A percentile compares a stretch with the other conserved stretches of the same genome.
Evolutionary conservation across 495 filamentous ascomycete genomes (phyloP).

Genomic region (Immersiella caudata): DNA sequence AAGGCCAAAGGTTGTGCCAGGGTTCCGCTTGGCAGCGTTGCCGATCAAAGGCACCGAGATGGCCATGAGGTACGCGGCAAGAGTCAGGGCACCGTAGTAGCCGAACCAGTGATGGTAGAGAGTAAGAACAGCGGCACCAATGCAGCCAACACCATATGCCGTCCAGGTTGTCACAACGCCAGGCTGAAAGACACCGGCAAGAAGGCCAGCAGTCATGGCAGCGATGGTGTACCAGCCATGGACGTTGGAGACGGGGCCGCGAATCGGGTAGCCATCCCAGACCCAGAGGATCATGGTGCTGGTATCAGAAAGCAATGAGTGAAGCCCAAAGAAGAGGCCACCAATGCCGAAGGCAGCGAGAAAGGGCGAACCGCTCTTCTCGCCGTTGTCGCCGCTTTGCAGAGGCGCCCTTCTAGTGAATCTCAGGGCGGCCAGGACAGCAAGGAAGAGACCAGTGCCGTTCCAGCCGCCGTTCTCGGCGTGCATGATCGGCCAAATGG

Average conservation of each 20-base stretch:
- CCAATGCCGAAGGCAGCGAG: conserved; percentile 77
- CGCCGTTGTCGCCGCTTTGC: conserved; percentile 49
- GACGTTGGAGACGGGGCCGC: conserved; percentile 84
- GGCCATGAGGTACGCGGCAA: conserved; percentile 83
- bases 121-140: conserved; percentile 81
- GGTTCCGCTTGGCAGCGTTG: conserved; percentile 72
- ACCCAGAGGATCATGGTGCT: conserved; percentile 99
- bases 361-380: conserved; percentile 64
- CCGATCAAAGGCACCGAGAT: conserved; percentile 73
- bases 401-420: conserved; percentile 64
- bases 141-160: conserved; percentile 71
- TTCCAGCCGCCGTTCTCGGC: conserved; percentile 90
- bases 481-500: conserved; percentile 94
- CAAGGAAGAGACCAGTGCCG: conserved; percentile 75
- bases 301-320: conserved; percentile 92
- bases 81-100: conserved; percentile 78
- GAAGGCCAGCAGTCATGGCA: conserved; percentile 82
- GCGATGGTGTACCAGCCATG: conserved; percentile 85
- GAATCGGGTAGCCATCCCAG: conserved; percentile 96
- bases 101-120: conserved; percentile 82
- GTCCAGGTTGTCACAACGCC: conserved; percentile 77
- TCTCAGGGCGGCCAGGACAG: conserved; percentile 69
- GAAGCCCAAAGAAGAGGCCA: conserved; percentile 86
- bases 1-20: conserved; percentile 78
- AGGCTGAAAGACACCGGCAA: conserved; percentile 74